Conservation (phyloP, 78 protist species). For the Bodo saltans region DNA sequence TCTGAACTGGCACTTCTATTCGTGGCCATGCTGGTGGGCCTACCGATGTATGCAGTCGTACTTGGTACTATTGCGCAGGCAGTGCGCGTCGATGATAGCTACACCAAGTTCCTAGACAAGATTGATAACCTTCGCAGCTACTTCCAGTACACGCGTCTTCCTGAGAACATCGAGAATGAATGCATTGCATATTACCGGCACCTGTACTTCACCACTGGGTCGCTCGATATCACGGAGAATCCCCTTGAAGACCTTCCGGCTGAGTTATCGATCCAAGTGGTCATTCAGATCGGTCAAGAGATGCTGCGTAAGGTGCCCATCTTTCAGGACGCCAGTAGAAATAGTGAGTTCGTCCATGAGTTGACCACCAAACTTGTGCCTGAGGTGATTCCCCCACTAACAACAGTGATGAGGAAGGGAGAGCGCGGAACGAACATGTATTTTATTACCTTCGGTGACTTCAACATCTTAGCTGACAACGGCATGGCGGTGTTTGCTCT, state of each 20-base stretch:
- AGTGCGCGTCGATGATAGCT: not conserved
- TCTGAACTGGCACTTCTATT: not conserved
- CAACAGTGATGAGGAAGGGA: not conserved
- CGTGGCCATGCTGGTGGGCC: not conserved
- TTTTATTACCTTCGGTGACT: slow-evolving; percentile 8
- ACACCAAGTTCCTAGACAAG: not conserved
- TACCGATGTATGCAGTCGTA: not conserved
- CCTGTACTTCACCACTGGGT: slow-evolving; percentile 12
- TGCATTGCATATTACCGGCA: slow-evolving; percentile 23
- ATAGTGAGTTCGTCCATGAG: slow-evolving; percentile 16
- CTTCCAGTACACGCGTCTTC: not conserved
- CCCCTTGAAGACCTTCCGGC: slow-evolving; percentile 8
- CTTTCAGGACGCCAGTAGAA: not conserved
- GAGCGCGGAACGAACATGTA: slow-evolving; percentile 5
- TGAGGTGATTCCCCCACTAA: not conserved
- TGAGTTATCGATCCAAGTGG: not conserved
- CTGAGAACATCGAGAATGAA: not conserved
- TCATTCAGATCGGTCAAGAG: not conserved
- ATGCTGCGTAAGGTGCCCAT: slow-evolving; percentile 21
- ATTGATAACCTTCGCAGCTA: not conserved
- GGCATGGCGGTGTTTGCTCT: not conserved
- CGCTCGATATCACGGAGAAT: not conserved
- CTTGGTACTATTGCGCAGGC: slow-evolving; percentile 9
- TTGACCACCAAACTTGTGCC: not conserved
- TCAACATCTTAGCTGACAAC: not conserved